A percentile compares a stretch with the other conserved stretches of the same genome.
Evolutionary conservation across 805 yeast species (phyloP).

Genomic region (Maudiozyma bulderi): DNA sequence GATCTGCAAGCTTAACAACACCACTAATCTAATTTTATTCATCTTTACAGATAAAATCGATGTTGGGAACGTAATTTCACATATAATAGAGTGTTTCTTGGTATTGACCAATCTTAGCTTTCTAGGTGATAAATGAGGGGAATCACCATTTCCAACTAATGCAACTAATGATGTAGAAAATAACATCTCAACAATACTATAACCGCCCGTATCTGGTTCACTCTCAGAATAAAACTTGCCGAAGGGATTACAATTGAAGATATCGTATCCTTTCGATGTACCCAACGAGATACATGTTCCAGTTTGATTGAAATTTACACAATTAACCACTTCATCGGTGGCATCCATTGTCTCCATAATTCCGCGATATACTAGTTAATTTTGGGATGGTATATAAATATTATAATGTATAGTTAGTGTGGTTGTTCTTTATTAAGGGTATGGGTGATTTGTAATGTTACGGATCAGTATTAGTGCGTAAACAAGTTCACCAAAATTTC

Average conservation of each 20-base stretch:
- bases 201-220: conserved; percentile 35
- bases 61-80: conserved; percentile 63
- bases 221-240: conserved; percentile 39
- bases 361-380: not conserved
- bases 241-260: conserved; percentile 62
- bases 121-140: conserved; percentile 62
- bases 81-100: conserved; percentile 45
- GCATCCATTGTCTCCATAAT: not conserved
- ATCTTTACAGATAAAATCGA: conserved; percentile 50
- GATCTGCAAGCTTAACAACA: conserved; percentile 52
- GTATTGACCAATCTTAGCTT: conserved; percentile 75
- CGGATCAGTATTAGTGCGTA: not conserved
- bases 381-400: not conserved
- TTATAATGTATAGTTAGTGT: not conserved
- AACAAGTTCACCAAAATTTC: not conserved
- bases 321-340: conserved; percentile 29
- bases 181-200: conserved; percentile 63
- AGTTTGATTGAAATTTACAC: conserved; percentile 65
- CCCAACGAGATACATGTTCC: conserved; percentile 63
- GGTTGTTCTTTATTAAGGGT: not conserved
- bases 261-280: conserved; percentile 49
- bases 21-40: conserved; percentile 55
- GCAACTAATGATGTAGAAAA: conserved; percentile 62
- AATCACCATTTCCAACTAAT: conserved; percentile 61
- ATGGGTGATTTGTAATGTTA: not conserved